Percentiles rank a stretch among this genome's conserved stretches.
Conservation (phyloP, 306 rosid species). For the Lupinus albus region DNA sequence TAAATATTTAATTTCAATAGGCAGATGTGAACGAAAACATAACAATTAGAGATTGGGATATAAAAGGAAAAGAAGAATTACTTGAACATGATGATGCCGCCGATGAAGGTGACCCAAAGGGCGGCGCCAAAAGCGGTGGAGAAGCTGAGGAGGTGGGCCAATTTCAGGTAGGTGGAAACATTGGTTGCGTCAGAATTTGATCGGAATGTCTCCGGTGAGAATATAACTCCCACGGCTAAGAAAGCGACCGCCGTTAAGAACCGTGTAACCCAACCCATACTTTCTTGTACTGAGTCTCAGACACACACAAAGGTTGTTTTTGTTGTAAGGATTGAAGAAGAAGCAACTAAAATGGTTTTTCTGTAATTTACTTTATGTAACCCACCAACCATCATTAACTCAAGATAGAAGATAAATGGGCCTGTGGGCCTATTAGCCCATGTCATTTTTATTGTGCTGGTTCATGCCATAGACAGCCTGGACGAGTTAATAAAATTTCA, state of each 20-base stretch:
- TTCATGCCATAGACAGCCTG: background rate
- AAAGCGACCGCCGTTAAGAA: slow-evolving; percentile 61
- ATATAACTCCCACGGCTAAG: slow-evolving; percentile 54
- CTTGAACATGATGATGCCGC: slow-evolving; percentile 99
- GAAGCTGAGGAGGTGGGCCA: slow-evolving; percentile 89
- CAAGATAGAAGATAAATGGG: too few relatives aligned
- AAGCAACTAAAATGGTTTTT: slow-evolving; percentile 9
- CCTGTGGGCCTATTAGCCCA: too few relatives aligned
- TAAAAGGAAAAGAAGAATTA: slow-evolving; percentile 34
- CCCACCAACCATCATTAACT: too few relatives aligned
- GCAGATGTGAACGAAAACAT: too few relatives aligned
- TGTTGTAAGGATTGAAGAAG: background rate
- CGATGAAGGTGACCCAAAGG: slow-evolving; percentile 97
- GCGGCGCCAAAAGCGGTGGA: slow-evolving; percentile 89
- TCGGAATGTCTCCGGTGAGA: slow-evolving; percentile 86
- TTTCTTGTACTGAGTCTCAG: background rate
- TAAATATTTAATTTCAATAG: too few relatives aligned
- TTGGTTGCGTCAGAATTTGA: slow-evolving; percentile 63
- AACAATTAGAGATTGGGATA: background rate
- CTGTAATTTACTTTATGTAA: background rate
- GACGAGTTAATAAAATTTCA: too few relatives aligned
- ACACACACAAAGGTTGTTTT: background rate
- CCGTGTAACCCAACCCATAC: slow-evolving; percentile 83
- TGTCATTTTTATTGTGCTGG: background rate
- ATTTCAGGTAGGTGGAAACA: slow-evolving; percentile 61